phyloP scores from a whole-genome alignment of 1,284 basidiomycete species.

The Fomitiporia mediterranea region DNA sequence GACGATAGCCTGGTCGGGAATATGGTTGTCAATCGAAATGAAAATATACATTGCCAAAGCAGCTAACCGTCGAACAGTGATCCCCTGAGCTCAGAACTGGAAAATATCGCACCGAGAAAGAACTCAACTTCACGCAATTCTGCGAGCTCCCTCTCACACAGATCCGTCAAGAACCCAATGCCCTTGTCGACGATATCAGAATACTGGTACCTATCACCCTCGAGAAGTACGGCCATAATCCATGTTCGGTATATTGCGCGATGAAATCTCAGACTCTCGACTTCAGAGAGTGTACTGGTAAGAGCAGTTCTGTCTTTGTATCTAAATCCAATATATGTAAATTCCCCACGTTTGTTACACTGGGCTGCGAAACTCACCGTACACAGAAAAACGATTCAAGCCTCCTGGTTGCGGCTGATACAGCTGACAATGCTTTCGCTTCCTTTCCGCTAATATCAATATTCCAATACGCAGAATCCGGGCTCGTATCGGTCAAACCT shows the following conservation, averaged over 20 bases:
- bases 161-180: background rate
- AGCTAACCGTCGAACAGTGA: background rate
- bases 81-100: background rate
- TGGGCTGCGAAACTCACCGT: constrained; percentile 5
- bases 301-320: constrained; percentile 13
- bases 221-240: constrained; percentile 1
- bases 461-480: constrained; percentile 12
- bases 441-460: constrained; percentile 2
- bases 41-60: no score
- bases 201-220: background rate
- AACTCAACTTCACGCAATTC: background rate
- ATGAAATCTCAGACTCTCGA: constrained; percentile 10
- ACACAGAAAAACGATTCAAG: constrained; percentile 12
- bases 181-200: background rate
- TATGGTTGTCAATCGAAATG: no score
- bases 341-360: background rate
- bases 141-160: constrained; percentile 3
- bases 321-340: background rate
- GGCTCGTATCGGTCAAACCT: constrained; percentile 2
- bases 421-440: background rate
- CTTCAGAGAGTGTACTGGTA: constrained; percentile 5
- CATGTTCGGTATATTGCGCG: constrained; percentile 13
- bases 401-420: constrained; percentile 3
- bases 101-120: constrained; percentile 10
- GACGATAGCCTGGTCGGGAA: no score